These are phyloP conservation scores for Entomortierella parvispora DNA, from an alignment of 192 early-diverging fungal species.

Conservation along the genomic window DNA sequence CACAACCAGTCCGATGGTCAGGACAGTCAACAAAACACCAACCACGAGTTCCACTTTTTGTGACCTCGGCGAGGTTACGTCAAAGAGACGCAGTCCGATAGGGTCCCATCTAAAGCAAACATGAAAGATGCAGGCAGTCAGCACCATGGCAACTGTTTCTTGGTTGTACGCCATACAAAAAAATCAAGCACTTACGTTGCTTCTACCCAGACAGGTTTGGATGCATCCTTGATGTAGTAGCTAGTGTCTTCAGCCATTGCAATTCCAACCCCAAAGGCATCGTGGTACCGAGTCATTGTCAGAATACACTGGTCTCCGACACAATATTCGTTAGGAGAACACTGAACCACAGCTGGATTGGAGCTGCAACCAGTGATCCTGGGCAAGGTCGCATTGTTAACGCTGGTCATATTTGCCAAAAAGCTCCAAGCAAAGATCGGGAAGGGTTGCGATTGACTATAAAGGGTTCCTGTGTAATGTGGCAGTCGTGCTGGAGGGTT, in stretches of 20 bases:
- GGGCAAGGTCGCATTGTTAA: constrained; percentile 3
- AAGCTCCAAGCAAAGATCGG: constrained; percentile 61
- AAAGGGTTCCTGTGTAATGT: constrained; percentile 60
- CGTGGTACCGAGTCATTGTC: constrained; percentile 63
- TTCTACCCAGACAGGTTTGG: constrained; percentile 60
- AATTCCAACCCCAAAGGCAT: constrained; percentile 63
- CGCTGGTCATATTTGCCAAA: constrained; percentile 52
- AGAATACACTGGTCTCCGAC: constrained; percentile 52
- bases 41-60: constrained; percentile 56
- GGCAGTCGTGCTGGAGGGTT: constrained; percentile 34
- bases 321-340: constrained; percentile 53
- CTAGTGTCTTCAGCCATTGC: constrained; percentile 43
- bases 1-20: constrained; percentile 37
- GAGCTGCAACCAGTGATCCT: constrained; percentile 25
- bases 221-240: constrained; percentile 52
- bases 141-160: too few relatives aligned
- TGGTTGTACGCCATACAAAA: too few relatives aligned
- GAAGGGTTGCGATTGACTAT: constrained; percentile 44
- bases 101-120: constrained; percentile 56
- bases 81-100: constrained; percentile 52
- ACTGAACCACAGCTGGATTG: constrained; percentile 31
- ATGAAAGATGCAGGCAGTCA: too few relatives aligned
- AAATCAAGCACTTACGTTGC: constrained; percentile 59
- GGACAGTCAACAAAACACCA: constrained; percentile 51
- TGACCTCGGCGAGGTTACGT: constrained; percentile 48